Conservation (phyloP, 2,329 filamentous ascomycete species). For the Calonectria pseudoturangicola region DNA sequence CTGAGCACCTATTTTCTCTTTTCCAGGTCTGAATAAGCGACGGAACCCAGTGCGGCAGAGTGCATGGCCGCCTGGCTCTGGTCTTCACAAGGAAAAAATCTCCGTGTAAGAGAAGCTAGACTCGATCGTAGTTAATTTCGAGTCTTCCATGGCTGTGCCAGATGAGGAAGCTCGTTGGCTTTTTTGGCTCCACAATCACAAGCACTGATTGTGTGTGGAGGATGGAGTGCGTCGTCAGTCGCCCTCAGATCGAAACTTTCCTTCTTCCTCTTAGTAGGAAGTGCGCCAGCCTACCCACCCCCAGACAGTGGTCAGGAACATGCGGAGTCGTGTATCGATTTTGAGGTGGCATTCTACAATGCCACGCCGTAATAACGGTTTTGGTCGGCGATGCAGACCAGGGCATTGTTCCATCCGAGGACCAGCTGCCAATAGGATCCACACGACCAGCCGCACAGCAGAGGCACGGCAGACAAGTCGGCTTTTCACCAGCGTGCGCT, state of each 20-base stretch:
- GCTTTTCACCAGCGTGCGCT: conserved; percentile 29
- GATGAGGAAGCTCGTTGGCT: conserved; percentile 7
- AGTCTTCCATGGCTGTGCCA: background rate
- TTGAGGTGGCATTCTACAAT: conserved; percentile 35
- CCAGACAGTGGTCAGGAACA: conserved; percentile 38
- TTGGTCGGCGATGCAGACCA: conserved; percentile 25
- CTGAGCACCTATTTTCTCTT: background rate
- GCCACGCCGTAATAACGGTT: conserved; percentile 29
- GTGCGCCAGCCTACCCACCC: conserved; percentile 13
- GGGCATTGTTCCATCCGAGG: conserved; percentile 32
- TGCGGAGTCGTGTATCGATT: conserved; percentile 32
- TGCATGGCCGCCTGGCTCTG: background rate
- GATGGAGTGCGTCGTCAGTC: conserved; percentile 26
- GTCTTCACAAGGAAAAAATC: background rate
- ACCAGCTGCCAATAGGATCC: conserved; percentile 24
- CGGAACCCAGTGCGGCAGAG: conserved; percentile 15
- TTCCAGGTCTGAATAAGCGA: conserved; percentile 26
- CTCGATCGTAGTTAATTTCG: conserved; percentile 1
- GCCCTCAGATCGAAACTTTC: conserved; percentile 33
- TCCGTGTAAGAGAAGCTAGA: background rate
- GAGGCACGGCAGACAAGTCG: conserved; percentile 41
- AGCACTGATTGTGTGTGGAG: conserved; percentile 29
- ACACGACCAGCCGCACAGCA: conserved; percentile 33
- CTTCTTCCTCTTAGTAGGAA: conserved; percentile 26
- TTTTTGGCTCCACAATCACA: conserved; percentile 12